Evolutionary conservation across 2,329 filamentous ascomycete species (phyloP), one percentile per base, ranked within the genome.

Genomic region (Zymoseptoria brevis): DNA sequence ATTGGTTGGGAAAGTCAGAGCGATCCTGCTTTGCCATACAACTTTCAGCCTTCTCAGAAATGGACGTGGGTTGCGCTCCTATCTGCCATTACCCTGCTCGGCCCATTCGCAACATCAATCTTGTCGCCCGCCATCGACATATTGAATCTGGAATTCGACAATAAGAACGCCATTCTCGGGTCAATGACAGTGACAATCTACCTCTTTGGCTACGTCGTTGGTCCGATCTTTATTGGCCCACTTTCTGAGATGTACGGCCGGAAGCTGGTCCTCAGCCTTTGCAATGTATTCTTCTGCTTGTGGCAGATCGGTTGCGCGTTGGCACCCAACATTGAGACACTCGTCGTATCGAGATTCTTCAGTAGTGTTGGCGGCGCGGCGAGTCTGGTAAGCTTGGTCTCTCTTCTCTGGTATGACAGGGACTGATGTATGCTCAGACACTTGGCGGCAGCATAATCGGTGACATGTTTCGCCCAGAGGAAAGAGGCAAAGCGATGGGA

Each of bases 111-210:
- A 0, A 80, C 78, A 3, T 79, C 76, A 3, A 88, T 88, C 75
- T 87, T 90, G 66, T 86, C 86, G 0, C 87, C 87, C 0, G 86
- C 82, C 4, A 82, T 89, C 0, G 81, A 83, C 0, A 73, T 83
- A 2, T 76, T 90, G 0, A 81, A 88, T 78, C 56, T 66, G 5
- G 84, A 88, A 21, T 89, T 90, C 68, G 58, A 79, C 26, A 80
- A 77, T 4, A 75, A 72, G 30, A 83, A 78, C 60, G 69, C 74
- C 5, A 72, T 80, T 52, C 75, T 89, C 1, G 81, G 80, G 0
- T 80, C 83, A 0, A 85, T 90, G 54, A 84, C 87, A 57, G 83
- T 89, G 0, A 87, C 84, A 0, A 80, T 88, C 26, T 72, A 86
- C 69, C 77, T 89, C 2, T 74, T 88, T 0, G 87, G 19, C 1